A percentile compares a stretch with the other conserved stretches of the same genome.
Evolutionary conservation across 2,329 filamentous ascomycete species (phyloP).

Genomic region (Colletotrichum sp.): DNA sequence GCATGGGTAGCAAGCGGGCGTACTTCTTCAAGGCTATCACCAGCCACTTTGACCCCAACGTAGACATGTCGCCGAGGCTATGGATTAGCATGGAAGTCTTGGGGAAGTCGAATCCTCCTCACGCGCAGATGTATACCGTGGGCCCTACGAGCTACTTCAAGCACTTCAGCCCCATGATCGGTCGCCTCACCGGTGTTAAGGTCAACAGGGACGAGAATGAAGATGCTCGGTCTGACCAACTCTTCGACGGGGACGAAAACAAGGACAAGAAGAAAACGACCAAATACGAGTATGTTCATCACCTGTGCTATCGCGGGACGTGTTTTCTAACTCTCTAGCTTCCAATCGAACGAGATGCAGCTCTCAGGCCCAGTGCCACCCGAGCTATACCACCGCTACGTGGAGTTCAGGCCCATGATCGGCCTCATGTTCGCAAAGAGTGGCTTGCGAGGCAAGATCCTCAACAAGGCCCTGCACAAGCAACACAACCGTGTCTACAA

Average conservation of each 20-base stretch:
- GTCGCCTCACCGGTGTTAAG: conserved; percentile 77
- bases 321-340: conserved; percentile 54
- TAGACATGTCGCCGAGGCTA: conserved; percentile 73
- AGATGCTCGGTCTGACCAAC: conserved; percentile 36
- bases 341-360: conserved; percentile 93
- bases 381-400: conserved; percentile 86
- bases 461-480: conserved; percentile 87
- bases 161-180: conserved; percentile 89
- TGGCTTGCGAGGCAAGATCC: conserved; percentile 78
- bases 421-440: conserved; percentile 84
- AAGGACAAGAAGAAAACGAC: conserved; percentile 59
- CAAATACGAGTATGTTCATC: conserved; percentile 74
- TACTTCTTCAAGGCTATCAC: conserved; percentile 76
- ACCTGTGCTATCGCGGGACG: neutral
- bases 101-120: conserved; percentile 73
- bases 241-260: conserved; percentile 11
- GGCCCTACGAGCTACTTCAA: conserved; percentile 79
- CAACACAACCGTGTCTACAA: conserved; percentile 92
- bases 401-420: conserved; percentile 91
- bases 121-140: conserved; percentile 77
- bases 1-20: conserved; percentile 85
- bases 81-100: conserved; percentile 79
- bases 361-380: conserved; percentile 82
- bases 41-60: conserved; percentile 63
- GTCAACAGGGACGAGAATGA: conserved; percentile 65